Conservation (phyloP, 768 basidiomycete genomes). For the Pisolithus sp. region DNA sequence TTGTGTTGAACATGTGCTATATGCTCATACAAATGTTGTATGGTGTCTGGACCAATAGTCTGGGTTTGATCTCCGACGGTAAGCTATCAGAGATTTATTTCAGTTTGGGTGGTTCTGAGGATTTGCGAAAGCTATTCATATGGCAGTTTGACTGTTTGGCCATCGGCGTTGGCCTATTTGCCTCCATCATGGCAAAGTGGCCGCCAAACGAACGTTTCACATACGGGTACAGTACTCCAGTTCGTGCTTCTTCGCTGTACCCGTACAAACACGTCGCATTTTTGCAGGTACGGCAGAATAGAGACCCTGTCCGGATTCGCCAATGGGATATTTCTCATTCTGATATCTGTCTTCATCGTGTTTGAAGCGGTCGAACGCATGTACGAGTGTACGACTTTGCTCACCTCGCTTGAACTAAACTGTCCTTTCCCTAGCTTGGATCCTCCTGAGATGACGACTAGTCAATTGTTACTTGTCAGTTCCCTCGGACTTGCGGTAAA, state of each 20-base stretch:
- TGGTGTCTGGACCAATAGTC: constrained; percentile 94
- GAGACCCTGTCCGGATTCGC: constrained; percentile 98
- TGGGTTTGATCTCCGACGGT: constrained; percentile 98
- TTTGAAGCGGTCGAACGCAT: constrained; percentile 96
- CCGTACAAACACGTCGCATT: neutral
- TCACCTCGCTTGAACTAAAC: neutral
- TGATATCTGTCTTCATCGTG: constrained; percentile 96
- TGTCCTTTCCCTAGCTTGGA: constrained; percentile 49
- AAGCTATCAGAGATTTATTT: constrained; percentile 15
- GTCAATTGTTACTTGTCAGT: constrained; percentile 84
- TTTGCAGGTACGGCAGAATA: constrained; percentile 79
- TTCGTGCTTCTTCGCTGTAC: neutral
- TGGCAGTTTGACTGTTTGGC: constrained; percentile 99
- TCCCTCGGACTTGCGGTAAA: constrained; percentile 88
- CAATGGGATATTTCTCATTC: constrained; percentile 88
- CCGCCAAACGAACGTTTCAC: constrained; percentile 91
- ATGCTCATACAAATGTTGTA: constrained; percentile 98
- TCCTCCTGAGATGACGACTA: constrained; percentile 97
- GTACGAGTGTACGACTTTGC: constrained; percentile 36
- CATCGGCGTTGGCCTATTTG: constrained; percentile 89
- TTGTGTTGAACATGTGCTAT: constrained; percentile 89
- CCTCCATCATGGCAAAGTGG: constrained; percentile 98
- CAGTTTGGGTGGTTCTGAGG: constrained; percentile 1
- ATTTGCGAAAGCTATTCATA: constrained; percentile 76
- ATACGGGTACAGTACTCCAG: constrained; percentile 62